Evolutionary conservation across 139 green algal species (phyloP), one percentile per base, ranked within the genome.

Genomic region (Chlamydomonas urium): DNA sequence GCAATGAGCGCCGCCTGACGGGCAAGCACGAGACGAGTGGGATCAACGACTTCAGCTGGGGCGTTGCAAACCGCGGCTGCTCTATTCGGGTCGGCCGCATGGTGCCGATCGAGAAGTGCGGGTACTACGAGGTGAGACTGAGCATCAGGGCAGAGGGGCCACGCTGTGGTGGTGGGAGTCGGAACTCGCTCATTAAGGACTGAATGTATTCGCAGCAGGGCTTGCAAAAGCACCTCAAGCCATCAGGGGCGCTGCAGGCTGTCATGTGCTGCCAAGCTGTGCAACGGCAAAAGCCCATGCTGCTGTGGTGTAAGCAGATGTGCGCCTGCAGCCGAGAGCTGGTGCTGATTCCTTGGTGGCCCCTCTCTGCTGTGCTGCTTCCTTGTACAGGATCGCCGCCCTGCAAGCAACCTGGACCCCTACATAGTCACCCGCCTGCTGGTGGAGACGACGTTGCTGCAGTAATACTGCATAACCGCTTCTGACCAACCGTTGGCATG

Each of bases 1-100:
- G 95, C 79, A 99, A 99, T 71, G 95, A 99, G 88, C 87, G 95
- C 72, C 92, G 95, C 60, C 89, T 99, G 70, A 99, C 95, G 1
- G 91, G 91, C 66, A 90, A 90, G 82, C 90, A 96, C 78, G 86
- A 91, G 84, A 99, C 95, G 0, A 91, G 82, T 69, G 88, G 76
- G 78, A 99, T 99, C 76, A 77, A 97, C 69, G 88, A 94, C 85
- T 99, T 98, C 85, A 87, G 69, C 59, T 99, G 90, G 91, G 95
- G 95, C 65, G 93, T 99, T 47, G 95, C 95, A 66, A 97, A 99
- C 87, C 91, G 95, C 73, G 92, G 95, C 53, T 91, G 84, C 71
- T 97, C 90, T 63, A 93, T 99, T 72, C 91, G 95, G 62, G 91
- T 81, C 23, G 79, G 75, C 61, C 79, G 79, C 71, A 80, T 77